Percentiles rank a stretch among this genome's conserved stretches.
Evolutionary conservation across 768 basidiomycete species (phyloP).

Genomic region (Xerocomus spinulosus): DNA sequence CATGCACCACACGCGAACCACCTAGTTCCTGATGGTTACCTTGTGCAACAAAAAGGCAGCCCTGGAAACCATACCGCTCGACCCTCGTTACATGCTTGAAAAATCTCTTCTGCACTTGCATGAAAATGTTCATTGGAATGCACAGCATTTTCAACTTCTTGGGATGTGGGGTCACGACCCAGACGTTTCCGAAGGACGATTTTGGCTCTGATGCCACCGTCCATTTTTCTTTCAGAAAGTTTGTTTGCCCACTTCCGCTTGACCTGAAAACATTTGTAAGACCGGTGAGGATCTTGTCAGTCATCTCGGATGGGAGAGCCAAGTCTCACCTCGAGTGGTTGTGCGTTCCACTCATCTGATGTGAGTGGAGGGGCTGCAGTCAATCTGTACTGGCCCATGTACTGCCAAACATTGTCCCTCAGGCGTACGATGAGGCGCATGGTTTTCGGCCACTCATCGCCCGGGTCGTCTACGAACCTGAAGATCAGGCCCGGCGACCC

Average conservation of each 20-base stretch:
- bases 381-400: slow-evolving; percentile 15
- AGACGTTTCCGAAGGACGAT: slow-evolving; percentile 10
- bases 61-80: not conserved
- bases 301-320: not conserved
- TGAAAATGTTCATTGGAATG: not conserved
- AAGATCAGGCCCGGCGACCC: slow-evolving; percentile 13
- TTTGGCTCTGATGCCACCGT: not conserved
- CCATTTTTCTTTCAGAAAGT: not conserved
- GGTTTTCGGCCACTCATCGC: slow-evolving; percentile 8
- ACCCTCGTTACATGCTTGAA: slow-evolving; percentile 3
- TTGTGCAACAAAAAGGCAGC: not conserved
- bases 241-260: slow-evolving; percentile 8
- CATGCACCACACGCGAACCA: slow-evolving; percentile 6
- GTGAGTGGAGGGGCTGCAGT: slow-evolving; percentile 5
- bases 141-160: slow-evolving; percentile 4
- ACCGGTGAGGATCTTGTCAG: not conserved
- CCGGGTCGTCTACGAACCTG: slow-evolving; percentile 5
- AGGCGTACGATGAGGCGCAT: slow-evolving; percentile 13
- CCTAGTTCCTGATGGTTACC: not conserved
- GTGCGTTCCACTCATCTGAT: slow-evolving; percentile 5
- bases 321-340: slow-evolving; percentile 1
- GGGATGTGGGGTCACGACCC: slow-evolving; percentile 4
- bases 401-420: slow-evolving; percentile 4
- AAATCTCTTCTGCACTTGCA: slow-evolving; percentile 1
- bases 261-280: not conserved